A percentile compares a stretch with the other conserved stretches of the same genome.
Evolutionary conservation across 768 basidiomycete species (phyloP).

Genomic region (Macrocybe gigantea): DNA sequence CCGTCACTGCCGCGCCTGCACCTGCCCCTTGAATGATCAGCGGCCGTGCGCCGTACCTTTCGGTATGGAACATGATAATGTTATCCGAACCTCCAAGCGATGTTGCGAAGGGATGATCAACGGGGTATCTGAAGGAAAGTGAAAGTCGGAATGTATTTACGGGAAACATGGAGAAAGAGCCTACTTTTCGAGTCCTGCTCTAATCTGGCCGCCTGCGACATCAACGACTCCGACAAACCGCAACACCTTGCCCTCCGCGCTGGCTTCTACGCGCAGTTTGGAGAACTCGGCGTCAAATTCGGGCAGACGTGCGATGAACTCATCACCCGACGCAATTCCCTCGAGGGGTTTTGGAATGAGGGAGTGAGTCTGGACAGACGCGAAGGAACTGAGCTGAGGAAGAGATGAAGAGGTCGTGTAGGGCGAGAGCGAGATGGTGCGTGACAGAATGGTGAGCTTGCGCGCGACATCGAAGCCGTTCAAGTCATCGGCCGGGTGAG

Average conservation of each 20-base stretch:
- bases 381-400: conserved; percentile 68
- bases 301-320: conserved; percentile 74
- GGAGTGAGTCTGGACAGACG: conserved; percentile 75
- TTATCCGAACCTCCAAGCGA: conserved; percentile 96
- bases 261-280: conserved; percentile 71
- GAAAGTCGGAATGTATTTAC: not conserved
- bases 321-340: conserved; percentile 64
- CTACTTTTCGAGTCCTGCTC: conserved; percentile 86
- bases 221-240: conserved; percentile 96
- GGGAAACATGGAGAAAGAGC: conserved; percentile 18
- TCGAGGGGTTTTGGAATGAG: conserved; percentile 78
- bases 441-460: conserved; percentile 92
- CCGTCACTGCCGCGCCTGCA: conserved; percentile 96
- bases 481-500: conserved; percentile 94
- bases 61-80: conserved; percentile 96
- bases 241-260: conserved; percentile 75
- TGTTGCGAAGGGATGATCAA: conserved; percentile 90
- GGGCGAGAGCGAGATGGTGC: conserved; percentile 52
- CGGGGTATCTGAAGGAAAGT: conserved; percentile 61
- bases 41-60: conserved; percentile 83
- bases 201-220: conserved; percentile 61
- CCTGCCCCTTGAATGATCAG: conserved; percentile 94
- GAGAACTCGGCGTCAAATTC: conserved; percentile 81
- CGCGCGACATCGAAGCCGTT: conserved; percentile 96
- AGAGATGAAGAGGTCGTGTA: conserved; percentile 28